Evolutionary conservation across 23 red algal species (phyloP).

Genomic region (Gracilariopsis chorda): DNA sequence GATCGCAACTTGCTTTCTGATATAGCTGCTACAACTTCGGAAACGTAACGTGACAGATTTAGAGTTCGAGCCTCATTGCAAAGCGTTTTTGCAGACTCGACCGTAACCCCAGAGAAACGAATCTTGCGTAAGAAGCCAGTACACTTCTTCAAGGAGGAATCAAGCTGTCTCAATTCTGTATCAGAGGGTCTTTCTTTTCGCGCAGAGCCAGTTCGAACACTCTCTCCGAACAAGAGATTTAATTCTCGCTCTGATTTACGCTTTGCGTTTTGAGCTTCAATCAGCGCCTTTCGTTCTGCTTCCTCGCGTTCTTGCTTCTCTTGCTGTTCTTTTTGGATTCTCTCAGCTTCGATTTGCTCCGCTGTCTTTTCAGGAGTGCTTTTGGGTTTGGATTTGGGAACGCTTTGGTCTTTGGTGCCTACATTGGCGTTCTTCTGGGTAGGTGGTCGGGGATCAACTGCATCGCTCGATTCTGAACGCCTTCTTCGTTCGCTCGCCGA

Average conservation of each 20-base stretch:
- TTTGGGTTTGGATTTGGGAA: not conserved
- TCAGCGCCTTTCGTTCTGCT: not conserved
- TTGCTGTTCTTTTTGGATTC: not conserved
- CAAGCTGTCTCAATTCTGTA: conserved; percentile 58
- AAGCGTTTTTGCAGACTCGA: conserved; percentile 25
- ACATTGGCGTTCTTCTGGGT: not conserved
- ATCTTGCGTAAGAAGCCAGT: conserved; percentile 88
- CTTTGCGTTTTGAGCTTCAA: conserved; percentile 10
- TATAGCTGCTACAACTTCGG: conserved; percentile 81
- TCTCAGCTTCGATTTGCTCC: not conserved
- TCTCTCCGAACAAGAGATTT: conserved; percentile 13
- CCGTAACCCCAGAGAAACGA: conserved; percentile 37
- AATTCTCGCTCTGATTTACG: not conserved
- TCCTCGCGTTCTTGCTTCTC: not conserved
- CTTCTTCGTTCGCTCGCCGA: not conserved
- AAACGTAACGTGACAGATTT: conserved; percentile 82
- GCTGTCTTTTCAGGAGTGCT: not conserved
- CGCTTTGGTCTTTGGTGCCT: not conserved
- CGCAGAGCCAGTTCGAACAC: not conserved
- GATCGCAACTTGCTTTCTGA: conserved; percentile 61
- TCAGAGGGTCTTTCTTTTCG: conserved; percentile 47
- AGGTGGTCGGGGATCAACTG: not conserved
- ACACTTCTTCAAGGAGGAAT: conserved; percentile 88
- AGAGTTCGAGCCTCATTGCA: conserved; percentile 48
- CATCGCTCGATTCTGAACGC: not conserved